Base-by-base conservation (phyloP, 2,329 filamentous ascomycete genomes). In the Nigrospora sphaerica region DNA sequence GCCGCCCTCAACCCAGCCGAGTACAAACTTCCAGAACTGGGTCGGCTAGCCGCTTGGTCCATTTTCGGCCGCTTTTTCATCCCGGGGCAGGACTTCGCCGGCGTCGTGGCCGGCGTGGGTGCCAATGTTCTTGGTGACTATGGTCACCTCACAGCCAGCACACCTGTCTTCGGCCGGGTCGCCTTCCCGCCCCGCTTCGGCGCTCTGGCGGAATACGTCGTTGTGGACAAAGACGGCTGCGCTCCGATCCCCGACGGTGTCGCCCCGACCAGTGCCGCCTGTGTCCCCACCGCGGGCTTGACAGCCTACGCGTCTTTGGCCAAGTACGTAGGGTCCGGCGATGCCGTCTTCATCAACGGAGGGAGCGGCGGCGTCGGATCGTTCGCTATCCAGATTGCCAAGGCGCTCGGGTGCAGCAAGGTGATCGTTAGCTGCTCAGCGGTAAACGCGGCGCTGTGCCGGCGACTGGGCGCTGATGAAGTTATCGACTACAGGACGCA, bases 301-400 rank as follows among this genome's bases (percentile, higher is more conserved):
- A 75, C 74, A 4, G 71, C 73, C 4, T 73, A 71, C 49, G 70
- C 77, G 55, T 57, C 61, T 32, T 64, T 78, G 19, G 60, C 74
- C 14, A 68, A 69, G 1, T 60, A 71, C 47, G 69, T 75, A 42
- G 64, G 40, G 6, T 16, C 61, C 2, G 75, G 74, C 16, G 68
- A 74, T 36, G 74, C 69, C 54, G 67, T 84, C 13, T 77, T 83
- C 51, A 75, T 84, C 58, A 83, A 83, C 48, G 80, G 78, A 4
- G 79, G 79, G 0, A 77, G 71, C 2, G 81, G 81, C 4, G 81
- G 80, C 0, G 73, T 69, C 2, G 81, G 81, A 3, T 69, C 71
- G 0, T 81, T 73, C 44, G 73, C 68, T 1, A 78, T 85, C 42
- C 81, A 84, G 54, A 71, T 84, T 33, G 80, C 79, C 13, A 84